These are phyloP conservation scores for Pouteria campechiana DNA, from an alignment of 179 eudicot genomes.

Conservation along the genomic window DNA sequence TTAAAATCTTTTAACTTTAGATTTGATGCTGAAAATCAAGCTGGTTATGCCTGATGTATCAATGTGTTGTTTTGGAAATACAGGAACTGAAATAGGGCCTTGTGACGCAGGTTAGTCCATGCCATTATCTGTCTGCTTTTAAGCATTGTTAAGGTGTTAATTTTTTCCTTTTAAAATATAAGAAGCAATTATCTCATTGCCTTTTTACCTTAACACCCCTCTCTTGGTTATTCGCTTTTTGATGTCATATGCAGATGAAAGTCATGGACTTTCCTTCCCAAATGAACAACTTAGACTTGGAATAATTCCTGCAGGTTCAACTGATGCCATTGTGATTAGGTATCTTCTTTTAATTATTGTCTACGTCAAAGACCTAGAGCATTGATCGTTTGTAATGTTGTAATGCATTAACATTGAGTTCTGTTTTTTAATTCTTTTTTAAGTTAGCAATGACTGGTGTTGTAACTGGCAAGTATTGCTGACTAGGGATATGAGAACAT, in stretches of 20 bases:
- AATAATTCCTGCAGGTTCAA: conserved; percentile 92
- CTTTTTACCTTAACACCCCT: not conserved
- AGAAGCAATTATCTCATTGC: not conserved
- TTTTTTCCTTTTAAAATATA: not conserved
- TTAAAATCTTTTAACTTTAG: not conserved
- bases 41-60: conserved; percentile 14
- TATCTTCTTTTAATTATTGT: conserved; percentile 24
- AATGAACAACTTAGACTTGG: conserved; percentile 79
- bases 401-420: too few relatives aligned
- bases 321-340: conserved; percentile 97
- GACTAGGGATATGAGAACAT: too few relatives aligned
- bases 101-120: conserved; percentile 30
- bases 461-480: too few relatives aligned
- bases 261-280: conserved; percentile 49
- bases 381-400: too few relatives aligned
- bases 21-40: not conserved
- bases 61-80: too few relatives aligned
- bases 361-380: too few relatives aligned
- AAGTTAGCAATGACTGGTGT: too few relatives aligned
- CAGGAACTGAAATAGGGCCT: conserved; percentile 27
- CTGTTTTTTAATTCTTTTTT: not conserved
- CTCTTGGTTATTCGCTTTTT: conserved; percentile 6
- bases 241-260: conserved; percentile 30
- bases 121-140: conserved; percentile 1
- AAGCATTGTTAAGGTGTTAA: conserved; percentile 1